Evolutionary conservation across 2,329 filamentous ascomycete genomes (phyloP).

Genomic region (Clonostachys solani): DNA sequence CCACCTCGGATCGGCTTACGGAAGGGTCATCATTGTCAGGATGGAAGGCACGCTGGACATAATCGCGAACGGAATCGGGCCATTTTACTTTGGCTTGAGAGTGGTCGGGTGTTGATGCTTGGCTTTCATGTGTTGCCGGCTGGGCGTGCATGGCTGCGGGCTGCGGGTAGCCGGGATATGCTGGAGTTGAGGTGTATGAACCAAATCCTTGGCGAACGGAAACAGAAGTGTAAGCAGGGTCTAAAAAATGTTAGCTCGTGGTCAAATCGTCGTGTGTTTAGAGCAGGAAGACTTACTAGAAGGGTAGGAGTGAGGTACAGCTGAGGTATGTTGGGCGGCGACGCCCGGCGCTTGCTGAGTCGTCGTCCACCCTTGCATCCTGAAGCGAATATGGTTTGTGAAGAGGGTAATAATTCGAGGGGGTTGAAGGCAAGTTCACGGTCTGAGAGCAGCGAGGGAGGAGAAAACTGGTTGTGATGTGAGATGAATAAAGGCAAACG

Average conservation of each 20-base stretch:
- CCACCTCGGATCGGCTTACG: slow-evolving; percentile 67
- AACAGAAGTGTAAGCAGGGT: slow-evolving; percentile 57
- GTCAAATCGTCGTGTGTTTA: neutral
- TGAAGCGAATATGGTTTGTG: slow-evolving; percentile 4
- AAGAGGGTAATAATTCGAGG: too few species aligned
- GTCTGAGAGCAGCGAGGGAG: too few species aligned
- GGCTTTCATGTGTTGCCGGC: slow-evolving; percentile 5
- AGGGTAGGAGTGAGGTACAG: slow-evolving; percentile 30
- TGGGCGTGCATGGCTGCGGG: slow-evolving; percentile 6
- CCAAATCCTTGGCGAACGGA: slow-evolving; percentile 58
- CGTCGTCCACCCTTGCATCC: slow-evolving; percentile 20
- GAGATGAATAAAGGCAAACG: too few species aligned
- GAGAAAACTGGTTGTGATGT: too few species aligned
- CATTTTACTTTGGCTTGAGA: slow-evolving; percentile 67
- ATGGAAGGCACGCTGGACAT: slow-evolving; percentile 87
- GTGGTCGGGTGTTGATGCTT: slow-evolving; percentile 19
- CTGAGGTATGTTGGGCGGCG: slow-evolving; percentile 23
- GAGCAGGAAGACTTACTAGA: slow-evolving; percentile 22
- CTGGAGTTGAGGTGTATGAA: slow-evolving; percentile 28
- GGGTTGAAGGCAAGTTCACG: too few species aligned
- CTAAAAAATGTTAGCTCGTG: slow-evolving; percentile 20
- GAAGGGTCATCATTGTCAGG: slow-evolving; percentile 62
- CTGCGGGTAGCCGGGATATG: slow-evolving; percentile 11
- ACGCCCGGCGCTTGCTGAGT: slow-evolving; percentile 34
- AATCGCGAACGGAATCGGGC: slow-evolving; percentile 77